Conservation (phyloP, 306 rosid genomes). For the Sphenostylis stenocarpa region DNA sequence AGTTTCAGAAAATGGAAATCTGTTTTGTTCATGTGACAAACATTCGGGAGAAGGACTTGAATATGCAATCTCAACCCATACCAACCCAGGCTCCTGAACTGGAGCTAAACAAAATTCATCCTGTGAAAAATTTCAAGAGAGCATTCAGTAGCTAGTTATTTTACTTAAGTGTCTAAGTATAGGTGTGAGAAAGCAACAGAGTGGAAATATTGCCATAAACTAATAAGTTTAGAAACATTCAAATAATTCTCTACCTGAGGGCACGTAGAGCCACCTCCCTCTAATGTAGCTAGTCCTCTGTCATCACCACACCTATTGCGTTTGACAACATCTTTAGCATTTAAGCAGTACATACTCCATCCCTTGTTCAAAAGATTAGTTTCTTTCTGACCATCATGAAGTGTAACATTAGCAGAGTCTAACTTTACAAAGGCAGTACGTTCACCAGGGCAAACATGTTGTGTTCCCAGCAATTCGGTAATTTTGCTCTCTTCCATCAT, state of each 20-base stretch:
- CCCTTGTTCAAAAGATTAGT: constrained; percentile 33
- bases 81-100: constrained; percentile 61
- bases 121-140: constrained; percentile 42
- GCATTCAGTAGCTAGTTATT: constrained; percentile 28
- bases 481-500: constrained; percentile 54
- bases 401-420: constrained; percentile 39
- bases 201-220: constrained; percentile 13
- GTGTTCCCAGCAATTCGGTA: constrained; percentile 35
- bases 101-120: constrained; percentile 75
- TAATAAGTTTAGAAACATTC: constrained; percentile 13
- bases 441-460: constrained; percentile 52
- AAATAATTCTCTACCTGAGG: constrained; percentile 50
- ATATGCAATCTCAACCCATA: constrained; percentile 79
- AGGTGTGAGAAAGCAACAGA: constrained; percentile 19
- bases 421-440: constrained; percentile 52
- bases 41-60: constrained; percentile 64
- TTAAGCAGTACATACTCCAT: constrained; percentile 59
- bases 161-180: constrained; percentile 2
- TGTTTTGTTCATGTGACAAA: constrained; percentile 39
- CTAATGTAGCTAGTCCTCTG: constrained; percentile 45
- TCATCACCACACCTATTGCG: constrained; percentile 62
- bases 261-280: constrained; percentile 49
- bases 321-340: constrained; percentile 61
- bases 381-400: constrained; percentile 35
- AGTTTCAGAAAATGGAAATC: constrained; percentile 36